These are phyloP conservation scores for Phalaenopsis hybrid DNA, from an alignment of 116 monocot genomes.

Conservation along the genomic window DNA sequence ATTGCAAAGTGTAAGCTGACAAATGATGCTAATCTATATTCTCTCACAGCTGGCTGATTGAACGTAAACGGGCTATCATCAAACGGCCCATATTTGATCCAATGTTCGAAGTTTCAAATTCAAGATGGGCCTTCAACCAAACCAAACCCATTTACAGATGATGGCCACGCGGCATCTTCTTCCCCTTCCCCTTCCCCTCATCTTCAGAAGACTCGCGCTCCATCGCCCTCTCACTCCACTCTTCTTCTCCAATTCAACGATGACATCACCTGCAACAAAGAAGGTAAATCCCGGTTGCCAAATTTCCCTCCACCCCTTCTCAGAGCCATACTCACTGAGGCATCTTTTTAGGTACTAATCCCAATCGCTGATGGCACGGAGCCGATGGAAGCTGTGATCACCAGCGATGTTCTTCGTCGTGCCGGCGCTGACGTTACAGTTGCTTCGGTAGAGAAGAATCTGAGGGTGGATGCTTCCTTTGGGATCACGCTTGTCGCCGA, in stretches of 20 bases:
- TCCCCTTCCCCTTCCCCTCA: slow-evolving; percentile 14
- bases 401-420: slow-evolving; percentile 69
- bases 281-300: slow-evolving; percentile 7
- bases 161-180: slow-evolving; percentile 37
- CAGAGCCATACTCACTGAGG: background rate
- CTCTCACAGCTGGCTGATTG: too few relatives aligned
- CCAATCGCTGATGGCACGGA: slow-evolving; percentile 79
- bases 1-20: too few relatives aligned
- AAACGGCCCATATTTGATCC: too few relatives aligned
- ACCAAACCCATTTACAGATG: background rate
- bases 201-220: slow-evolving; percentile 4
- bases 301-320: background rate
- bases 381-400: slow-evolving; percentile 81
- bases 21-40: too few relatives aligned
- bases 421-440: slow-evolving; percentile 74
- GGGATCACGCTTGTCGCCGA: slow-evolving; percentile 86
- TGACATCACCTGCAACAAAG: slow-evolving; percentile 16
- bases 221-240: background rate
- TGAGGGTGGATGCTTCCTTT: slow-evolving; percentile 50
- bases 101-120: too few relatives aligned
- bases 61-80: too few relatives aligned
- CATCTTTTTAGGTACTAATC: slow-evolving; percentile 44
- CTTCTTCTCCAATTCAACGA: slow-evolving; percentile 2
- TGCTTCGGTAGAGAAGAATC: slow-evolving; percentile 53
- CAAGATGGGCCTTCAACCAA: too few relatives aligned